These are phyloP conservation scores for Cicer arietinum DNA, from an alignment of 306 rosid genomes.

Conservation along the genomic window DNA sequence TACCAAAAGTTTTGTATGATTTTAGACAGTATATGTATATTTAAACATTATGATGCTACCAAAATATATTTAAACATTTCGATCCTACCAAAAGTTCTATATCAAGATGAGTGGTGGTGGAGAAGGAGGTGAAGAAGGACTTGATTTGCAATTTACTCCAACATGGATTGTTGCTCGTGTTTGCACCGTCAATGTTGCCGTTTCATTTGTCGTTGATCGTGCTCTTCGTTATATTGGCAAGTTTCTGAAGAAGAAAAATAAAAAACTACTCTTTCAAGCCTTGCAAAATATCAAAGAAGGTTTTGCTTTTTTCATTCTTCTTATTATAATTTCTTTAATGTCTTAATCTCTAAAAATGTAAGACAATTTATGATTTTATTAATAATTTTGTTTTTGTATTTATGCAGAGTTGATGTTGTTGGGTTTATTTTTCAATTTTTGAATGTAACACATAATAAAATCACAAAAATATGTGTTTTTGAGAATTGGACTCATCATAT, in stretches of 20 bases:
- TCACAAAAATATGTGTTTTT: slow-evolving; percentile 67
- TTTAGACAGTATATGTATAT: too few relatives aligned
- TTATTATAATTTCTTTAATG: neutral
- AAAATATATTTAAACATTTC: too few relatives aligned
- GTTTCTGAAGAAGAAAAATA: too few relatives aligned
- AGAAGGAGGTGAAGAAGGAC: too few relatives aligned
- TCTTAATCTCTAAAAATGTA: neutral
- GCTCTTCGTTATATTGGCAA: too few relatives aligned
- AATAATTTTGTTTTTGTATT: neutral
- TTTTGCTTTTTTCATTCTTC: neutral
- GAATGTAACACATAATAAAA: slow-evolving; percentile 66
- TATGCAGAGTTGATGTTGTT: slow-evolving; percentile 80
- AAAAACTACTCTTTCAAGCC: slow-evolving; percentile 74
- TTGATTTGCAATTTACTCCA: slow-evolving; percentile 68
- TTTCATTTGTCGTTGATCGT: too few relatives aligned
- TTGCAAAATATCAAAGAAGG: slow-evolving; percentile 81
- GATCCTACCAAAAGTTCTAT: too few relatives aligned
- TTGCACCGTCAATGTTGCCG: too few relatives aligned
- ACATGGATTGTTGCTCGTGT: slow-evolving; percentile 94
- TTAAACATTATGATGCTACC: too few relatives aligned
- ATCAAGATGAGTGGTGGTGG: neutral
- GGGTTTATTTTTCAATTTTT: slow-evolving; percentile 92
- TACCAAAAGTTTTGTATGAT: too few relatives aligned
- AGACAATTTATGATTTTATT: neutral
- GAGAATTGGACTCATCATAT: slow-evolving; percentile 48